Evolutionary conservation across 2,329 filamentous ascomycete species (phyloP).

Genomic region (Penicillium sp.): DNA sequence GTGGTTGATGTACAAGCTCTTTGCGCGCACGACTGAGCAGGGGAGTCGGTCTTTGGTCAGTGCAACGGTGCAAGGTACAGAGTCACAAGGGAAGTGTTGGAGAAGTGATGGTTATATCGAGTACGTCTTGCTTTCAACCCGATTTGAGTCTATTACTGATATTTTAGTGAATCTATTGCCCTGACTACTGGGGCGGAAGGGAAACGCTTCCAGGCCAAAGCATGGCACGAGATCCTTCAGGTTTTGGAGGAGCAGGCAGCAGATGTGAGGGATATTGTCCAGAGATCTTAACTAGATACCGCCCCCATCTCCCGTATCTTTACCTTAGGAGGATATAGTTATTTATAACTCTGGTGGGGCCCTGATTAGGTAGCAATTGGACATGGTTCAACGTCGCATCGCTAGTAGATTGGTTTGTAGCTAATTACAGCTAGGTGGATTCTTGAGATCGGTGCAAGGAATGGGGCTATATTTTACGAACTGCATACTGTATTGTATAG

Average conservation of each 20-base stretch:
- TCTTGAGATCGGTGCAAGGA: too few species aligned
- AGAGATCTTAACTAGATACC: background rate
- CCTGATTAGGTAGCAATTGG: background rate
- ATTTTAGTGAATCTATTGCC: slow-evolving; percentile 31
- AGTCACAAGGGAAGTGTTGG: slow-evolving; percentile 45
- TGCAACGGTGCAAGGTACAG: slow-evolving; percentile 40
- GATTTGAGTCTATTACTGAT: slow-evolving; percentile 9
- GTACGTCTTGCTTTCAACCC: slow-evolving; percentile 21
- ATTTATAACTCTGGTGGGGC: slow-evolving; percentile 2
- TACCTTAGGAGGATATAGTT: background rate
- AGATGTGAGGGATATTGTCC: slow-evolving; percentile 16
- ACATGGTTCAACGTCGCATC: background rate
- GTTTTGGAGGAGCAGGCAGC: slow-evolving; percentile 27
- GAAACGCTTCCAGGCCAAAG: slow-evolving; percentile 33
- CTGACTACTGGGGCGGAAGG: slow-evolving; percentile 34
- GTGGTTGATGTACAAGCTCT: slow-evolving; percentile 35
- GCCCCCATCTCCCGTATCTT: slow-evolving; percentile 8
- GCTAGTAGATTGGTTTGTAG: too few species aligned
- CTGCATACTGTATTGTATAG: background rate
- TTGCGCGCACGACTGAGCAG: slow-evolving; percentile 43
- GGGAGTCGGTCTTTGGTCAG: slow-evolving; percentile 44
- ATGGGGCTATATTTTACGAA: too few species aligned
- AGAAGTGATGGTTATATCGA: slow-evolving; percentile 38
- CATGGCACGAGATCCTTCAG: slow-evolving; percentile 42
- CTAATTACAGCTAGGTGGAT: background rate